Base-by-base conservation (phyloP, 2,329 filamentous ascomycete genomes). In the Beauveria sp. region DNA sequence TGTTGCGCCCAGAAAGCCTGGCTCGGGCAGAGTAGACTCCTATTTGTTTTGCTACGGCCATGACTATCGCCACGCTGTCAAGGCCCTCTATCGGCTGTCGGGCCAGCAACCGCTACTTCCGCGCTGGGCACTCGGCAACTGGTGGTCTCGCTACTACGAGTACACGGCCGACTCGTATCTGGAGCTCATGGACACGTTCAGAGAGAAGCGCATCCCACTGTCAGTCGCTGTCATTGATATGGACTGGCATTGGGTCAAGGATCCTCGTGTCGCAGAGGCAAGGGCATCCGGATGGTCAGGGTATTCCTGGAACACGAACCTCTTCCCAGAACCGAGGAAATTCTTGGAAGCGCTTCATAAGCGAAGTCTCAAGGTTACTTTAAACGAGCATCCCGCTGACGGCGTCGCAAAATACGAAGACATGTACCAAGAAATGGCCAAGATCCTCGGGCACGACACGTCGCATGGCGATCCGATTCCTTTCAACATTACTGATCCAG, bases 91-190 rank as follows among this genome's bases (percentile, higher is more conserved):
- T 67, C 73, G 76, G 1, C 70, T 87, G 14, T 85, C 83, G 2
- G 84, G 84, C 3, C 74, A 73, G 22, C 82, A 85, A 65, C 83
- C 84, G 3, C 62, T 79, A 10, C 69, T 87, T 0, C 84, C 84
- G 0, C 75, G 84, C 16, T 87, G 80, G 75, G 77, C 81, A 0
- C 72, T 88, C 43, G 84, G 85, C 0, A 88, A 87, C 65, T 88
- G 85, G 85, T 88, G 85, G 85, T 84, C 80, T 52, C 76, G 85
- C 8, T 88, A 87, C 69, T 80, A 87, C 66, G 77, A 77, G 2
- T 88, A 87, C 67, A 75, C 73, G 0, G 76, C 78, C 31, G 73
- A 80, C 2, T 81, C 84, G 65, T 88, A 87, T 66, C 64, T 86
- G 2, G 70, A 73, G 16, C 74, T 88, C 18, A 82, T 88, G 75